Evolutionary conservation across 2,329 filamentous ascomycete genomes (phyloP).

Genomic region (Fusarium sp.): DNA sequence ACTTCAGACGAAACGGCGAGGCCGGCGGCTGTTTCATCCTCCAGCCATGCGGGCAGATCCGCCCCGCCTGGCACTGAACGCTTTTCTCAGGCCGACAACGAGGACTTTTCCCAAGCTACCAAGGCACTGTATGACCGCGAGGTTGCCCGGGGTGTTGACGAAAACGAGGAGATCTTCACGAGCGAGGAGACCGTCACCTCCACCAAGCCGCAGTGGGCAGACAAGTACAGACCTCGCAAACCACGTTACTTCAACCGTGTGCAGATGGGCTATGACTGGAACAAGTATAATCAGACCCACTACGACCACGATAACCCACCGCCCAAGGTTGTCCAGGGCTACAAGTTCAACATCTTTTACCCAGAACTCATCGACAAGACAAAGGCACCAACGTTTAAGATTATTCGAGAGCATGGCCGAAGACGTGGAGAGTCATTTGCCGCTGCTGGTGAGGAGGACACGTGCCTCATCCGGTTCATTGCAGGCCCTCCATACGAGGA

Average conservation of each 20-base stretch:
- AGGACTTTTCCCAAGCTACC: slow-evolving; percentile 87
- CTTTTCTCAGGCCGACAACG: slow-evolving; percentile 75
- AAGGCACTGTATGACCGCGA: slow-evolving; percentile 92
- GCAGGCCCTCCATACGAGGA: slow-evolving; percentile 96
- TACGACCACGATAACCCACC: slow-evolving; percentile 99
- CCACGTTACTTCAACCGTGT: slow-evolving; percentile 98
- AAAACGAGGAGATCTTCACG: slow-evolving; percentile 95
- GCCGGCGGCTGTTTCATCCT: slow-evolving; percentile 31
- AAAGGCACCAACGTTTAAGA: slow-evolving; percentile 94
- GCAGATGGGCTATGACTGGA: slow-evolving; percentile 99
- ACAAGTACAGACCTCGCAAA: slow-evolving; percentile 88
- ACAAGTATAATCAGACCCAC: slow-evolving; percentile 99
- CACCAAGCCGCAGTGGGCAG: slow-evolving; percentile 80
- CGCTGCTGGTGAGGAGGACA: slow-evolving; percentile 94
- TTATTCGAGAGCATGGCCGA: slow-evolving; percentile 91
- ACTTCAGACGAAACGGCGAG: slow-evolving; percentile 20
- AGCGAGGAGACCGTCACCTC: slow-evolving; percentile 77
- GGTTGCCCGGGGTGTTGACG: slow-evolving; percentile 87
- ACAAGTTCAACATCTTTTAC: slow-evolving; percentile 99
- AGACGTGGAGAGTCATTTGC: slow-evolving; percentile 92
- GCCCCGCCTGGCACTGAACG: slow-evolving; percentile 69
- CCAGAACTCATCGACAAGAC: slow-evolving; percentile 95
- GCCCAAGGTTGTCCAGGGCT: slow-evolving; percentile 97
- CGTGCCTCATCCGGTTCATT: slow-evolving; percentile 94
- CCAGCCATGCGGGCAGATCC: slow-evolving; percentile 47